These are phyloP conservation scores for Elongisporangium anandrum DNA, from an alignment of 352 stramenopile species.

Conservation along the genomic window DNA sequence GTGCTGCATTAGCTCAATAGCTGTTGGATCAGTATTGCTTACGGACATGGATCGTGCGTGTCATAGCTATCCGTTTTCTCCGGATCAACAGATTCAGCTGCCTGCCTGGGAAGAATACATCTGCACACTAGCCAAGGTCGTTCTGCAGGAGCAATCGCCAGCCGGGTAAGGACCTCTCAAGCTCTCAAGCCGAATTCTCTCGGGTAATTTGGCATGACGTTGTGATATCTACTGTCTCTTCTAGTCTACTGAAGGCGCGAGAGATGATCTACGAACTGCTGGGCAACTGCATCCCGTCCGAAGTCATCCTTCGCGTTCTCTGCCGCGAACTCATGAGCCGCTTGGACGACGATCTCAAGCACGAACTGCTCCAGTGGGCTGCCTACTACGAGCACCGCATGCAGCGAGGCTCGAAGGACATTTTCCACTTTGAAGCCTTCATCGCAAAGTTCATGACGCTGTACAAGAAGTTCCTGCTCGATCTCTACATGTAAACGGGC, in stretches of 20 bases:
- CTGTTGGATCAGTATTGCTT: too few relatives aligned
- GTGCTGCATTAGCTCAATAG: too few relatives aligned
- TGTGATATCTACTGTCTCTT: too few relatives aligned
- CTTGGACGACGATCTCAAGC: constrained; percentile 96
- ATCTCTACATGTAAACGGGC: constrained; percentile 81
- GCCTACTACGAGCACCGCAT: constrained; percentile 94
- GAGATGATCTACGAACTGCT: constrained; percentile 99
- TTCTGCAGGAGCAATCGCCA: constrained; percentile 95
- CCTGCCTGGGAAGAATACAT: constrained; percentile 99
- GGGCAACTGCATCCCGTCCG: constrained; percentile 97
- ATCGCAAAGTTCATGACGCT: constrained; percentile 99
- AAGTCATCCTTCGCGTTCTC: constrained; percentile 94
- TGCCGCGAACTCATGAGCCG: constrained; percentile 91
- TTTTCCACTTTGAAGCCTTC: constrained; percentile 99
- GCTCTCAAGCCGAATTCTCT: too few relatives aligned
- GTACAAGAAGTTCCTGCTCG: constrained; percentile 98
- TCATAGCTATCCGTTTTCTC: constrained; percentile 85
- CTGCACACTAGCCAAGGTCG: constrained; percentile 89
- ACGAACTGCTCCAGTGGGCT: constrained; percentile 90
- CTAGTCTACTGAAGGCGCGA: constrained; percentile 87
- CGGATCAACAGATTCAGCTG: constrained; percentile 78
- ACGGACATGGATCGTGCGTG: too few relatives aligned
- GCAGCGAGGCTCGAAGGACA: constrained; percentile 95
- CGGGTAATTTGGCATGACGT: too few relatives aligned
- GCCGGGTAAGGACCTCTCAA: constrained; percentile 50